phyloP scores from a whole-genome alignment of 805 yeast species.

The Candida manassasensis region DNA sequence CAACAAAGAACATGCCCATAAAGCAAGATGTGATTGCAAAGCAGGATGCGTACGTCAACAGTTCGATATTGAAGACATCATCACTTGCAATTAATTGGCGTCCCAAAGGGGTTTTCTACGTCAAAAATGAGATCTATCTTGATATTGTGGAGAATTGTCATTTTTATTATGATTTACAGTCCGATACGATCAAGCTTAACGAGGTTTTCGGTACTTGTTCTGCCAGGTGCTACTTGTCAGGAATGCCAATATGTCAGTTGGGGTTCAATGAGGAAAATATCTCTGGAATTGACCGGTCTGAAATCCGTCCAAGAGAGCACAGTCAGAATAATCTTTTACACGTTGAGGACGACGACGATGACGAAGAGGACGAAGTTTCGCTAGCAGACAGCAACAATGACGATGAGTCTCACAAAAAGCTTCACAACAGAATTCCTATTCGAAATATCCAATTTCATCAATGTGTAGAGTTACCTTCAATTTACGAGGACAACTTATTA shows the following conservation, averaged over 20 bases:
- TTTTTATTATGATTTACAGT: constrained; percentile 30
- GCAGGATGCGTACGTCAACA: constrained; percentile 41
- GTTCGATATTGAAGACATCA: constrained; percentile 70
- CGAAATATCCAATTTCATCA: constrained; percentile 43
- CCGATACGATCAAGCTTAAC: constrained; percentile 23
- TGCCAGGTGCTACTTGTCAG: constrained; percentile 37
- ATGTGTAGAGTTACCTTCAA: constrained; percentile 71
- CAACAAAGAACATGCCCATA: constrained; percentile 37
- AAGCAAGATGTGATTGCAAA: constrained; percentile 25
- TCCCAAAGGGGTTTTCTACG: constrained; percentile 41
- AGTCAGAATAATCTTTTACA: not conserved
- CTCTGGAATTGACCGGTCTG: constrained; percentile 21
- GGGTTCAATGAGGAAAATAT: constrained; percentile 38
- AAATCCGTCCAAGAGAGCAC: not conserved
- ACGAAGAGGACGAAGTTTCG: constrained; percentile 7
- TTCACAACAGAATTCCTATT: constrained; percentile 23
- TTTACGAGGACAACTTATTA: constrained; percentile 63
- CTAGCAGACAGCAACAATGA: not conserved
- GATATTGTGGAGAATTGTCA: constrained; percentile 38
- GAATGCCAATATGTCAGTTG: constrained; percentile 40
- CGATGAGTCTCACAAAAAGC: constrained; percentile 1
- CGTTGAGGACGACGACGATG: constrained; percentile 10
- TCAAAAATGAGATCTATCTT: constrained; percentile 40
- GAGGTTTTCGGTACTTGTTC: constrained; percentile 31
- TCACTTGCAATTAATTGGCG: constrained; percentile 52